These are phyloP conservation scores for Tetrahymena thermophila DNA, from an alignment of 73 alveolate genomes.

Conservation along the genomic window DNA sequence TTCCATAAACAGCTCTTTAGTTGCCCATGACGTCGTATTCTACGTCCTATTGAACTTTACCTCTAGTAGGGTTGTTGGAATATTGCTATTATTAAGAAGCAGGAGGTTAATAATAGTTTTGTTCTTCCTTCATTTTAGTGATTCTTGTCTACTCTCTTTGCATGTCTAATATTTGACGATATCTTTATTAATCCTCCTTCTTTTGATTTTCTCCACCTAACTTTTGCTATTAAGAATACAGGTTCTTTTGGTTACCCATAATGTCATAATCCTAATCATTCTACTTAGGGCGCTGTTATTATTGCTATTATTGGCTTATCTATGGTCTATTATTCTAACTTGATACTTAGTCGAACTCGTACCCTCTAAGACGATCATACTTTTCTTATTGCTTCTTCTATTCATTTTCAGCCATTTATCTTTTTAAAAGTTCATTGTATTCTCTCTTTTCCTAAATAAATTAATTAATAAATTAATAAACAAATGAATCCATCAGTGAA, in stretches of 20 bases:
- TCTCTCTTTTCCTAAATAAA: neutral
- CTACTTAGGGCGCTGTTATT: neutral
- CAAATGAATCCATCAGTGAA: neutral
- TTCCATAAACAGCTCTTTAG: neutral
- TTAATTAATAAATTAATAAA: neutral
- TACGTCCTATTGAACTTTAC: neutral
- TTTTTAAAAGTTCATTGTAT: neutral
- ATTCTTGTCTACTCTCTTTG: neutral
- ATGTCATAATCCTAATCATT: neutral
- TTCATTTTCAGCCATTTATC: neutral
- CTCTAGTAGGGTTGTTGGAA: neutral
- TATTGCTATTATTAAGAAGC: neutral
- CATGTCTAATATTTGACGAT: neutral
- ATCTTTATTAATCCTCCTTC: neutral
- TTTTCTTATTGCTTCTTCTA: neutral
- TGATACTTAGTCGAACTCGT: neutral
- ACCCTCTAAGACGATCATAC: neutral
- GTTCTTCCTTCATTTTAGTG: neutral
- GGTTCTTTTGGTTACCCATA: neutral
- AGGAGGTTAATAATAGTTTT: neutral
- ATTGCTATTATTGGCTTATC: neutral
- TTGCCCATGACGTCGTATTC: neutral
- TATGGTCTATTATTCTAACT: neutral
- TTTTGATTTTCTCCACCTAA: neutral
- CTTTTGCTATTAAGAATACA: neutral